Percentiles rank a stretch among this genome's conserved stretches.
Evolutionary conservation across 306 rosid genomes (phyloP).

Genomic region (Casuarina equisetifolia): DNA sequence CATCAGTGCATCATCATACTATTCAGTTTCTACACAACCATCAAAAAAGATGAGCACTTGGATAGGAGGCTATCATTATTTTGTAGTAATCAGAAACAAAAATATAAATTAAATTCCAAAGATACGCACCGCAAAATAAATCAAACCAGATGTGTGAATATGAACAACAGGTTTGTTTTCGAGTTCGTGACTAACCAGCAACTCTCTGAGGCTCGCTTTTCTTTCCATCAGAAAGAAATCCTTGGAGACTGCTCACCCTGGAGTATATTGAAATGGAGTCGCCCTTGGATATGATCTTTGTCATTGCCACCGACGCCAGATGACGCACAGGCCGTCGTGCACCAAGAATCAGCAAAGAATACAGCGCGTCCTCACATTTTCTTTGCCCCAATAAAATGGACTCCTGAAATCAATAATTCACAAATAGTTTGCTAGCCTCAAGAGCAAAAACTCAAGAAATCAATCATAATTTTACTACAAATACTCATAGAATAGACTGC

Average conservation of each 20-base stretch:
- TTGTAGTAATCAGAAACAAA: not conserved
- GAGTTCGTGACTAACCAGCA: slow-evolving; percentile 62
- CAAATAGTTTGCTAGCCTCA: not conserved
- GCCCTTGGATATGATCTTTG: slow-evolving; percentile 81
- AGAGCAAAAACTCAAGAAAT: not conserved
- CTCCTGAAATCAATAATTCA: slow-evolving; percentile 52
- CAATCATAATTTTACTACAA: not conserved
- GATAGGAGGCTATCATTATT: not conserved
- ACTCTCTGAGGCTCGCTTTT: slow-evolving; percentile 79
- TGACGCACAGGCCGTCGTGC: slow-evolving; percentile 97
- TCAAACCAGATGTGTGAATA: not conserved
- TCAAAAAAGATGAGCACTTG: not conserved
- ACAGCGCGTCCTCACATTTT: slow-evolving; percentile 90
- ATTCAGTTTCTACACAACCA: not conserved
- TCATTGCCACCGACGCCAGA: slow-evolving; percentile 91
- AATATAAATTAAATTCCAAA: not conserved
- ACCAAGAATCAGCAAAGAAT: slow-evolving; percentile 79
- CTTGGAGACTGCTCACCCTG: slow-evolving; percentile 94
- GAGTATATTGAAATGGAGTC: slow-evolving; percentile 88
- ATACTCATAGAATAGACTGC: not conserved
- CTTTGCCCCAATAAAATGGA: slow-evolving; percentile 90
- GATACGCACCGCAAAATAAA: not conserved
- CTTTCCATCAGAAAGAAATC: slow-evolving; percentile 90
- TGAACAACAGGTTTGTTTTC: not conserved
- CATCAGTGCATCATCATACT: not conserved